Conservation (phyloP, 495 filamentous ascomycete species). For the Xylaria curta region DNA sequence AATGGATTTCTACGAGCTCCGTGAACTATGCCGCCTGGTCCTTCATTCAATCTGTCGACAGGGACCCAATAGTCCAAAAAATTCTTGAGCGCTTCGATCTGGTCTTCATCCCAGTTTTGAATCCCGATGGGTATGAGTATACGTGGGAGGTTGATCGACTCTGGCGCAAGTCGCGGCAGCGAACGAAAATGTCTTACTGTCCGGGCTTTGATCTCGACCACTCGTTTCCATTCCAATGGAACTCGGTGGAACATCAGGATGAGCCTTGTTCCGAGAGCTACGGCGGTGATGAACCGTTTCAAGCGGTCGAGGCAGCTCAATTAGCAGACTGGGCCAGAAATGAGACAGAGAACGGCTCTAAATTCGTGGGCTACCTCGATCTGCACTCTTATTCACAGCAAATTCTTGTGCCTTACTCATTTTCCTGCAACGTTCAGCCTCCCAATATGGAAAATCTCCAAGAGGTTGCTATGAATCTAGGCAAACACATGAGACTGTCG, state of each 20-base stretch:
- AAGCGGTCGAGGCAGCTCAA: conserved; percentile 76
- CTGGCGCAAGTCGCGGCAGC: conserved; percentile 95
- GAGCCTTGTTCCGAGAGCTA: conserved; percentile 95
- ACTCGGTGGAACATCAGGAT: conserved; percentile 64
- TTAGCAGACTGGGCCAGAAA: conserved; percentile 88
- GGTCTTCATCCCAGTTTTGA: conserved; percentile 87
- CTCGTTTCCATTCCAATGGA: conserved; percentile 84
- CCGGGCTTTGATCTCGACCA: conserved; percentile 89
- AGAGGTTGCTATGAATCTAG: conserved; percentile 87
- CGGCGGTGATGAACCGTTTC: conserved; percentile 82
- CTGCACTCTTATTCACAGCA: conserved; percentile 97
- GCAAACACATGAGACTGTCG: conserved; percentile 82
- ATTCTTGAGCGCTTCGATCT: conserved; percentile 84
- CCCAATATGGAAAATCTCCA: conserved; percentile 90
- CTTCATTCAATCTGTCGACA: conserved; percentile 82
- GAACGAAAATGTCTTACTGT: conserved; percentile 82
- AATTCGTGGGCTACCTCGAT: conserved; percentile 85
- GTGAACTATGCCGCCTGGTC: conserved; percentile 91
- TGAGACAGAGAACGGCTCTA: conserved; percentile 72
- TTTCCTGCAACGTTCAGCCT: conserved; percentile 75
- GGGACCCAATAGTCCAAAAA: conserved; percentile 68
- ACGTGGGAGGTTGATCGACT: conserved; percentile 90
- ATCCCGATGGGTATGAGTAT: conserved; percentile 94
- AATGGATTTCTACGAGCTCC: conserved; percentile 95
- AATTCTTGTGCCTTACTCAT: conserved; percentile 91